Base-by-base conservation (phyloP, 73 alveolate species). In the Paramecium primaurelia region DNA sequence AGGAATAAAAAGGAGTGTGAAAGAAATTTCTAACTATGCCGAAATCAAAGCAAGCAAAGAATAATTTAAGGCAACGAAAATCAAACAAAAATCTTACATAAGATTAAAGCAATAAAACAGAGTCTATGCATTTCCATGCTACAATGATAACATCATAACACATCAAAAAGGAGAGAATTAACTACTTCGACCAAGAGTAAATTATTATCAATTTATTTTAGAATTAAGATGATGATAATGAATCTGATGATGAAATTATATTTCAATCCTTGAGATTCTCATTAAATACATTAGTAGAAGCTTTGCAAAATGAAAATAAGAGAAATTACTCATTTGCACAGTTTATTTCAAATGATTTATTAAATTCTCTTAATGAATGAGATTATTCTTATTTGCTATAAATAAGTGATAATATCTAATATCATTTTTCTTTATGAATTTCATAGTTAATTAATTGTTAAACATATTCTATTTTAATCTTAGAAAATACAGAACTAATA, bases 161-260 rank as follows among this genome's bases (percentile, higher is more conserved):
- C 47, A 32, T 14, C 16, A 28, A 32, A 34, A 64, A 14, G 84
- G 84, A 32, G 47, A 32, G 22, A 51, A 64, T 64, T 11, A 64
- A 64, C 22, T 64, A 26, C 28, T 64, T 32, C 26, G 16, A 12
- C 47, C 84, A 64, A 64, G 84, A 64, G 84, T 64, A 64, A 54
- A 54, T 2, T 14, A 25, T 20, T 12, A 18, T 26, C 49, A 40
- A 11, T 28, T 6, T 64, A 42, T 64, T 32, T 73, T 73, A 73
- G 87, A 32, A 73, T 30, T 16, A 73, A 38, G 87, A 73, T 38
- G 87, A 73, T 73, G 87, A 73, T 37, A 73, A 73, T 37, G 60
- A 73, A 22, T 73, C 87, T 12, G 87, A 73, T 73, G 87, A 73
- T 36, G 87, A 73, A 38, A 40, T 73, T 16, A 38, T 73, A 30